These are phyloP conservation scores for Eremothecium gossypii DNA, from an alignment of 1,139 yeast species.

Conservation along the genomic window DNA sequence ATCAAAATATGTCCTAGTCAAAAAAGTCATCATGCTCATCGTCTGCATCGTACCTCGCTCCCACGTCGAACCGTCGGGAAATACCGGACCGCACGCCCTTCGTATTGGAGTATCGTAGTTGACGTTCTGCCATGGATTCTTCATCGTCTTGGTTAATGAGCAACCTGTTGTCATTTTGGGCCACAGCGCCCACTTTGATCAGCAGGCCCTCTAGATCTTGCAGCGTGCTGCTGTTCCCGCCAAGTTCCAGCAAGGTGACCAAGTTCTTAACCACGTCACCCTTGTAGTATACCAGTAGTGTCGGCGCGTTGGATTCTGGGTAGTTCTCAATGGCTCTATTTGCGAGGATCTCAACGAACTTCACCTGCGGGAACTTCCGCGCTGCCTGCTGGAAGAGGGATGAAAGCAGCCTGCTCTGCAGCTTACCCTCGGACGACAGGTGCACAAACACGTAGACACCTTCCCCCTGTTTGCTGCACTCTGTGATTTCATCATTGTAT, in stretches of 20 bases:
- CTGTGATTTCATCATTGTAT: conserved; percentile 75
- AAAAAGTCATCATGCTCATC: conserved; percentile 37
- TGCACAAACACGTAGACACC: conserved; percentile 61
- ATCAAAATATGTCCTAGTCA: conserved; percentile 23
- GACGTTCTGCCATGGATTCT: conserved; percentile 39
- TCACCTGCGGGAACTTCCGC: conserved; percentile 61
- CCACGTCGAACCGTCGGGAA: conserved; percentile 35
- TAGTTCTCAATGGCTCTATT: conserved; percentile 84
- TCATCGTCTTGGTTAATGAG: conserved; percentile 55
- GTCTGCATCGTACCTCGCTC: conserved; percentile 36
- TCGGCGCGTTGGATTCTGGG: conserved; percentile 86
- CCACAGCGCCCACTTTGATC: conserved; percentile 56
- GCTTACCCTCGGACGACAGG: conserved; percentile 56
- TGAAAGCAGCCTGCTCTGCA: conserved; percentile 65
- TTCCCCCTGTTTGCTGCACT: conserved; percentile 44
- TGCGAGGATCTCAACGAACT: conserved; percentile 85
- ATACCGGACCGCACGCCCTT: conserved; percentile 34
- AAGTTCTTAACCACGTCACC: conserved; percentile 70
- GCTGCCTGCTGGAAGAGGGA: conserved; percentile 47
- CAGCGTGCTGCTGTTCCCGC: conserved; percentile 68
- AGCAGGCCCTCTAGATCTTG: conserved; percentile 64
- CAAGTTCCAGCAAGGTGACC: conserved; percentile 69
- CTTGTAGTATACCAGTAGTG: conserved; percentile 69
- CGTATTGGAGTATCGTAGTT: conserved; percentile 46
- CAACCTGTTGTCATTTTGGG: conserved; percentile 57